These are phyloP conservation scores for Aspergillus nidulans DNA, from an alignment of 495 filamentous ascomycete species.

Conservation along the genomic window DNA sequence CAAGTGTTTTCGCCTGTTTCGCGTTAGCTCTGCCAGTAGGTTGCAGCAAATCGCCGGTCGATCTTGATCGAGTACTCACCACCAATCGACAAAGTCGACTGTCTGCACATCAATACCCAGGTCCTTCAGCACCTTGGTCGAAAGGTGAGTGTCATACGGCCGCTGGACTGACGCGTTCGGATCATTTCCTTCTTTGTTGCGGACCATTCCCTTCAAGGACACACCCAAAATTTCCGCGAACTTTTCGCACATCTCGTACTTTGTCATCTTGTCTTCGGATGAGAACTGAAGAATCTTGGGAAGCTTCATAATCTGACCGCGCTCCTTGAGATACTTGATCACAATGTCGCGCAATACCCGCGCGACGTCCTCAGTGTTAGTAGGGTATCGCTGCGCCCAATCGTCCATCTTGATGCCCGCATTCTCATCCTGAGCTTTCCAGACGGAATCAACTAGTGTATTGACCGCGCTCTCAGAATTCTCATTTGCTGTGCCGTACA, in stretches of 20 bases:
- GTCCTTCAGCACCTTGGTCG: constrained; percentile 68
- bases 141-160: constrained; percentile 87
- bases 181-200: constrained; percentile 72
- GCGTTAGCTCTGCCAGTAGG: constrained; percentile 14
- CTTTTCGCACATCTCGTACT: constrained; percentile 82
- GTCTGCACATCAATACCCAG: constrained; percentile 74
- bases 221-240: constrained; percentile 80
- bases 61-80: constrained; percentile 50
- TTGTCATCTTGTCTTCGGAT: constrained; percentile 81
- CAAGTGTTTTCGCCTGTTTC: constrained; percentile 37
- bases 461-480: constrained; percentile 79
- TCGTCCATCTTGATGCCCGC: constrained; percentile 76
- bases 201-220: constrained; percentile 62
- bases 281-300: constrained; percentile 82
- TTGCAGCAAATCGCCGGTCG: constrained; percentile 4
- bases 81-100: constrained; percentile 77
- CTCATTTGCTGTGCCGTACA: constrained; percentile 65
- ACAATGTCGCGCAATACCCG: constrained; percentile 70
- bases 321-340: constrained; percentile 57
- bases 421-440: constrained; percentile 58
- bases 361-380: constrained; percentile 83
- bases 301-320: constrained; percentile 39
- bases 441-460: constrained; percentile 67
- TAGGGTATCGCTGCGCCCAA: constrained; percentile 82
- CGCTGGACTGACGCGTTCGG: constrained; percentile 69